Evolutionary conservation across 2,329 filamentous ascomycete species (phyloP).

Genomic region (Calycina marina): DNA sequence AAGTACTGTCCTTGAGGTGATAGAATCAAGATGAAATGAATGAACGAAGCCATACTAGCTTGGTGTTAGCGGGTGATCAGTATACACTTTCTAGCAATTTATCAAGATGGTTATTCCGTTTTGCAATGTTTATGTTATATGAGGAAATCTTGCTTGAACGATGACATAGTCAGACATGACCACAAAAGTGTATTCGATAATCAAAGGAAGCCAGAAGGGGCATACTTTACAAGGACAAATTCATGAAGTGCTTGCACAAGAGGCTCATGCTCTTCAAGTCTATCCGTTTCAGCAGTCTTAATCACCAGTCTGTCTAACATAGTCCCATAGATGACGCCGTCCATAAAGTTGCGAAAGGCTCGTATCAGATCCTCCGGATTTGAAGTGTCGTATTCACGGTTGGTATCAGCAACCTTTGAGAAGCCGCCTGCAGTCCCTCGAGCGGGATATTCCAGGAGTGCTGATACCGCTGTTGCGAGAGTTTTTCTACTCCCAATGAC

Average conservation of each 20-base stretch:
- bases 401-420: slow-evolving; percentile 24
- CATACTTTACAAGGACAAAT: slow-evolving; percentile 39
- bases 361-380: slow-evolving; percentile 44
- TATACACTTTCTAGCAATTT: too few species aligned
- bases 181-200: too few species aligned
- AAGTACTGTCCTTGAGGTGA: slow-evolving; percentile 65
- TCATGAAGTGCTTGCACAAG: slow-evolving; percentile 50
- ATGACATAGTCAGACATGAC: too few species aligned
- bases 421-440: slow-evolving; percentile 15
- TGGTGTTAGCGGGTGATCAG: not conserved
- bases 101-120: too few species aligned
- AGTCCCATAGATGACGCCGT: slow-evolving; percentile 52
- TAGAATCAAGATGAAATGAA: slow-evolving; percentile 58
- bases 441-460: slow-evolving; percentile 5
- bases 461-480: slow-evolving; percentile 41
- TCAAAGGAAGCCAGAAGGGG: slow-evolving; percentile 1
- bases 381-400: slow-evolving; percentile 37
- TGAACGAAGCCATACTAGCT: slow-evolving; percentile 57
- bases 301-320: slow-evolving; percentile 51
- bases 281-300: slow-evolving; percentile 42
- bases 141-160: too few species aligned
- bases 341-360: slow-evolving; percentile 53
- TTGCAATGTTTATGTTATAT: too few species aligned
- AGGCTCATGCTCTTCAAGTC: slow-evolving; percentile 48
- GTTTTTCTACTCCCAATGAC: slow-evolving; percentile 61